Evolutionary conservation across 73 alveolate species (phyloP).

Genomic region (Symbiodinium natans): DNA sequence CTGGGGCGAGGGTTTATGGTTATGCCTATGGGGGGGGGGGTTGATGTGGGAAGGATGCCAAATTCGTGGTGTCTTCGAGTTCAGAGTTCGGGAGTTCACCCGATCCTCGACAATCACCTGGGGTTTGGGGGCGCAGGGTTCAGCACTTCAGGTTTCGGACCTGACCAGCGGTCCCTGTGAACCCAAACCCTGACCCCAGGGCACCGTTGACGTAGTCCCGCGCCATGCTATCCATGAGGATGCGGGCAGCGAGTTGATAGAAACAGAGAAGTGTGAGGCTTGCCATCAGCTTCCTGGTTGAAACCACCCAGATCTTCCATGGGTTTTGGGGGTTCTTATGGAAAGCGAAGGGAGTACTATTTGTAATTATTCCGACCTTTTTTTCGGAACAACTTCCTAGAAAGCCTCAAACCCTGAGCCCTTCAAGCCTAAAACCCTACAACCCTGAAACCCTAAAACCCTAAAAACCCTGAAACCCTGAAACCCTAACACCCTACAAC

Average conservation of each 20-base stretch:
- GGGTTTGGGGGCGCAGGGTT: neutral
- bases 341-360: no score
- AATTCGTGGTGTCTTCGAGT: no score
- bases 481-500: neutral
- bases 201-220: conserved; percentile 36
- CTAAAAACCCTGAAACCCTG: neutral
- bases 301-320: no score
- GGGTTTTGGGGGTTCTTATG: no score
- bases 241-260: conserved; percentile 23
- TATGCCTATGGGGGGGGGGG: no score
- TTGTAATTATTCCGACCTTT: neutral
- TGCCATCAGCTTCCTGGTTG: conserved; percentile 24
- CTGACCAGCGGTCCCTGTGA: neutral
- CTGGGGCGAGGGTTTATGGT: no score
- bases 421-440: no score
- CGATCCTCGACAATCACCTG: no score
- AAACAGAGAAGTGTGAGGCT: conserved; percentile 16
- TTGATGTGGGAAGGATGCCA: no score
- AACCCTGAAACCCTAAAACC: neutral
- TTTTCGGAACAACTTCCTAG: neutral
- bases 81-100: no score
- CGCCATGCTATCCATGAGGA: conserved; percentile 50
- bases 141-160: neutral
- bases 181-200: neutral
- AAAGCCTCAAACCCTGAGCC: neutral